Evolutionary conservation across 208 protist species (phyloP).

Genomic region (Leptomonas pyrrhocoris): DNA sequence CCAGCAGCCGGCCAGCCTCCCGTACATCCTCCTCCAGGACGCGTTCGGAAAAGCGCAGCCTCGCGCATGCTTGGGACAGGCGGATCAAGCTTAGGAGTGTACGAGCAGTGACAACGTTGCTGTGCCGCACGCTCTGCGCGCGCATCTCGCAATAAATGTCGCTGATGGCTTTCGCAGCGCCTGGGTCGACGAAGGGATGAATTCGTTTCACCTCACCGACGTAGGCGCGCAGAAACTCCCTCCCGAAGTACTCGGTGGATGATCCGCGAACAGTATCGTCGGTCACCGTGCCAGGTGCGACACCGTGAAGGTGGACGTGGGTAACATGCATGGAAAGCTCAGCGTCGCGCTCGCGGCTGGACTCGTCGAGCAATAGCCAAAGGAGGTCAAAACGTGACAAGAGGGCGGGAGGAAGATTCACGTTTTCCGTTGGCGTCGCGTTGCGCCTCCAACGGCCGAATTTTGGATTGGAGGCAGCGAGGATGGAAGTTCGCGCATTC

Average conservation of each 20-base stretch:
- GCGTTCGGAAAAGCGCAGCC: conserved; percentile 83
- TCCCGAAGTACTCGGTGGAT: conserved; percentile 77
- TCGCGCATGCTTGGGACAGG: conserved; percentile 92
- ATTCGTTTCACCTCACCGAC: conserved; percentile 85
- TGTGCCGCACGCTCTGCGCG: conserved; percentile 75
- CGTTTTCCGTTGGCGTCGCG: conserved; percentile 95
- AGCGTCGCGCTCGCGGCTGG: conserved; percentile 89
- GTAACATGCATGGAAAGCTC: conserved; percentile 95
- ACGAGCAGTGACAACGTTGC: conserved; percentile 84
- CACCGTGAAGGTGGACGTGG: conserved; percentile 82
- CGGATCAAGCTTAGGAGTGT: conserved; percentile 95
- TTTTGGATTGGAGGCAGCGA: conserved; percentile 99
- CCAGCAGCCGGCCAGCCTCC: conserved; percentile 87
- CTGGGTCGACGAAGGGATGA: conserved; percentile 78
- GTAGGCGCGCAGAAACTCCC: conserved; percentile 85
- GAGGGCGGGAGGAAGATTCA: conserved; percentile 98
- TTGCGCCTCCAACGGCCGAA: conserved; percentile 96
- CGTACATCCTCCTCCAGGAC: conserved; percentile 89
- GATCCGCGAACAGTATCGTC: conserved; percentile 49
- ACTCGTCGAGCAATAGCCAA: conserved; percentile 92
- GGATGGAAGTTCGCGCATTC: conserved; percentile 98
- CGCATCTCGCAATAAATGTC: conserved; percentile 93
- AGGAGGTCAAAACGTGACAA: conserved; percentile 98
- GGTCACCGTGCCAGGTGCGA: conserved; percentile 65
- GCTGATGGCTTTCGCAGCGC: conserved; percentile 76